Evolutionary conservation across 257 asterid genomes (phyloP).

Genomic region (Solanum arcanum): DNA sequence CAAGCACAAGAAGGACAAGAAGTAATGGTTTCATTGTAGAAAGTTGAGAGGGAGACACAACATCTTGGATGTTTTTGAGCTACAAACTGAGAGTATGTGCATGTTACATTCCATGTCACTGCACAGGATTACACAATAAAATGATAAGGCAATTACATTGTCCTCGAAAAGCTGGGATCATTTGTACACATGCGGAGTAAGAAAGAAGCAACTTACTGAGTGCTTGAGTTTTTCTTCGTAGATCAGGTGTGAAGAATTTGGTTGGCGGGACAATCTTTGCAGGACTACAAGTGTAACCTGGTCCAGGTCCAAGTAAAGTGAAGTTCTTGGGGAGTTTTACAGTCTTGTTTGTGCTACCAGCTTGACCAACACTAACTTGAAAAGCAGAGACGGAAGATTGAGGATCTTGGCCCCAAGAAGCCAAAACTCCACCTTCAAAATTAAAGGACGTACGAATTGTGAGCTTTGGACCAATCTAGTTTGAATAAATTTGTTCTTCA

Average conservation of each 20-base stretch:
- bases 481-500: background rate
- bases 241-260: conserved; percentile 50
- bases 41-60: conserved; percentile 63
- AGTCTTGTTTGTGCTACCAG: conserved; percentile 61
- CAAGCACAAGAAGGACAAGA: conserved; percentile 65
- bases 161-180: background rate
- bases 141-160: background rate
- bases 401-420: conserved; percentile 64
- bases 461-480: background rate
- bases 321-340: conserved; percentile 61
- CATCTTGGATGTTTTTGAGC: conserved; percentile 62
- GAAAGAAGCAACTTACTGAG: conserved; percentile 29
- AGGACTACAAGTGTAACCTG: conserved; percentile 69
- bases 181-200: background rate
- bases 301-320: conserved; percentile 60
- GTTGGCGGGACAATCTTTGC: conserved; percentile 61
- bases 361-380: conserved; percentile 64
- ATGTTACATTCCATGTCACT: conserved; percentile 82
- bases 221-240: conserved; percentile 57
- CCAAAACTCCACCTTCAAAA: conserved; percentile 23
- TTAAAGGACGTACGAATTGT: background rate
- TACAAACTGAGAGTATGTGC: conserved; percentile 66
- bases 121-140: background rate
- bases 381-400: conserved; percentile 36
- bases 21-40: conserved; percentile 68